Evolutionary conservation across 371 early-diverging fungal genomes (phyloP), one percentile per base, ranked within the genome.

Genomic region (Rhizopus delemar): DNA sequence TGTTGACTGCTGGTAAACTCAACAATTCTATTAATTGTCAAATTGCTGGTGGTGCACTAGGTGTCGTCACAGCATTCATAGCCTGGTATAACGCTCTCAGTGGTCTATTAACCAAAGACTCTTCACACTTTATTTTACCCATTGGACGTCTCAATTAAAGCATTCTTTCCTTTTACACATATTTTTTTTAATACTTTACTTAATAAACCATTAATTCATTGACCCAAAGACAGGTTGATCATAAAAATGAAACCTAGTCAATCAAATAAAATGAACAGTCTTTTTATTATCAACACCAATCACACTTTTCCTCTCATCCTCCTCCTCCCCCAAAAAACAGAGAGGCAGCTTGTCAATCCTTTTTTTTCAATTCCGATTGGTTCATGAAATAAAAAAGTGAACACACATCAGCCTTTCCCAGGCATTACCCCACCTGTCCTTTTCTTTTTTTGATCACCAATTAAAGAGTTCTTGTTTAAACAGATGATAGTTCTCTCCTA

Each of bases 71-170:
- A 13, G 86, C 90, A 1, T 49, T 88, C 13, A 80, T 87, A 59
- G 90, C 88, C 31, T 90, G 88, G 88, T 90, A 90, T 56, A 84
- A 79, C 65, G 88, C 91, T 8, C 77, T 88, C 0, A 67, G 83
- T 12, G 84, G 85, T 56, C 73, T 89, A 11, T 78, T 87, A 55
- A 77, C 78, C 45, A 78, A 78, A 45, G 62, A 80, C 46, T 86
- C 77, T 53, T 81, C 85, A 54, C 75, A 81, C 65, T 79, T 89
- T 43, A 68, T 60, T 11, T 73, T 89, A 50, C 90, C 89, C 46
- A 66, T 80, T 22, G 68, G 68, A 12, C 63, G 64, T 46, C 52
- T 68, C 58, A 68, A 63, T 46, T 68, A 68, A 67, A 32, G 45
- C 33, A n/a, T 28, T 53, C 15, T 15, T n/a, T 15, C 34, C 16